These are phyloP conservation scores for Neltuma alba DNA, from an alignment of 306 rosid species.

Conservation along the genomic window DNA sequence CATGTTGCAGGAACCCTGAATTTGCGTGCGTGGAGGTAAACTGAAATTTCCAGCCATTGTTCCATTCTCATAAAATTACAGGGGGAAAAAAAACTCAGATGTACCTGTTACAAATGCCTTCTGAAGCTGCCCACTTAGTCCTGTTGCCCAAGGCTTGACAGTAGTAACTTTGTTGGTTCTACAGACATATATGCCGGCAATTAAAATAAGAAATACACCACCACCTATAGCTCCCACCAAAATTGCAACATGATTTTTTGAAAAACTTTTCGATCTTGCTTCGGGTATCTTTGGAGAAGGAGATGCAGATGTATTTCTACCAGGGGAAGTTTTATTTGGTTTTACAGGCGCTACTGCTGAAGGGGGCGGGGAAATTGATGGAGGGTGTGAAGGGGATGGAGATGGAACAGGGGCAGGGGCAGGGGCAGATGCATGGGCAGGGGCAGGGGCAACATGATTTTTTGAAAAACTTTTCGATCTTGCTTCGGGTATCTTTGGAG, in stretches of 20 bases:
- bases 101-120: conserved; percentile 93
- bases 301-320: neutral
- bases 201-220: conserved; percentile 33
- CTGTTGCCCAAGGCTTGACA: conserved; percentile 93
- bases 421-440: conserved; percentile 19
- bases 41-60: conserved; percentile 20
- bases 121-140: conserved; percentile 98
- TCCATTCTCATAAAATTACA: conserved; percentile 19
- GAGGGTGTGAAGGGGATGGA: conserved; percentile 1
- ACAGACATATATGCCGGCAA: conserved; percentile 53
- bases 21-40: neutral
- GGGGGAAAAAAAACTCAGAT: conserved; percentile 5
- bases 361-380: conserved; percentile 23
- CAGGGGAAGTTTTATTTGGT: neutral
- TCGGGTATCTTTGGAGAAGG: conserved; percentile 13
- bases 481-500: neutral
- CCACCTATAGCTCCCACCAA: conserved; percentile 63
- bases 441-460: neutral
- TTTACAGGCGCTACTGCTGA: conserved; percentile 10
- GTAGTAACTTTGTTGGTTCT: conserved; percentile 67
- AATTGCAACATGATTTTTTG: conserved; percentile 16
- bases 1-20: conserved; percentile 10
- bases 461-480: conserved; percentile 1
- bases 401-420: neutral
- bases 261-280: neutral